phyloP scores from a whole-genome alignment of 208 protist species.

The Crithidia brevicula region DNA sequence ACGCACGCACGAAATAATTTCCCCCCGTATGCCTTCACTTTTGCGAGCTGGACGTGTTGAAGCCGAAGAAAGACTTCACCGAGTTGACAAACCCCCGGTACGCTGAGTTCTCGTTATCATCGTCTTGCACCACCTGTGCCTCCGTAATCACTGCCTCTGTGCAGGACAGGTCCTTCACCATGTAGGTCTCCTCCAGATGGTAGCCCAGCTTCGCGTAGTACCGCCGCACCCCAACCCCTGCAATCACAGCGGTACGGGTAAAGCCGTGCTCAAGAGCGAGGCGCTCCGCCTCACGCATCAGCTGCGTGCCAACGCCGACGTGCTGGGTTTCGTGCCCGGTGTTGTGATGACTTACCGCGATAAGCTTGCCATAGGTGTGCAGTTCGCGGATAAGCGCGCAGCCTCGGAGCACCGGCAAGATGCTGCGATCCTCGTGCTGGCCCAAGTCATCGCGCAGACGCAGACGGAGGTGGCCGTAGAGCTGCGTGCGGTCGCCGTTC shows the following conservation, averaged over 20 bases:
- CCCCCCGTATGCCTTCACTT: too few relatives aligned
- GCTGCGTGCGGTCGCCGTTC: conserved; percentile 69
- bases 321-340: conserved; percentile 96
- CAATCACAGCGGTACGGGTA: conserved; percentile 95
- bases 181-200: conserved; percentile 83
- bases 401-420: conserved; percentile 91
- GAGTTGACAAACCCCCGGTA: conserved; percentile 44
- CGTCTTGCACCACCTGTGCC: conserved; percentile 74
- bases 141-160: conserved; percentile 63
- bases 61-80: conserved; percentile 67
- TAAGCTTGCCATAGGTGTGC: conserved; percentile 96
- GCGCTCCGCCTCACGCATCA: conserved; percentile 98
- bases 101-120: conserved; percentile 78
- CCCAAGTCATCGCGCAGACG: conserved; percentile 78
- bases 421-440: conserved; percentile 35
- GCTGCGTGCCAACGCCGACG: conserved; percentile 96
- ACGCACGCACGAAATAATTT: too few relatives aligned
- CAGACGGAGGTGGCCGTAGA: conserved; percentile 90
- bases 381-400: conserved; percentile 98
- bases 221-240: conserved; percentile 97
- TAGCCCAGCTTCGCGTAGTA: conserved; percentile 99
- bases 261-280: conserved; percentile 94
- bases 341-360: conserved; percentile 73
- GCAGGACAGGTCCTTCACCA: conserved; percentile 74
- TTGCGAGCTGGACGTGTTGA: too few relatives aligned